phyloP scores from a whole-genome alignment of 1,139 yeast species.

The Kazachstania sp. region DNA sequence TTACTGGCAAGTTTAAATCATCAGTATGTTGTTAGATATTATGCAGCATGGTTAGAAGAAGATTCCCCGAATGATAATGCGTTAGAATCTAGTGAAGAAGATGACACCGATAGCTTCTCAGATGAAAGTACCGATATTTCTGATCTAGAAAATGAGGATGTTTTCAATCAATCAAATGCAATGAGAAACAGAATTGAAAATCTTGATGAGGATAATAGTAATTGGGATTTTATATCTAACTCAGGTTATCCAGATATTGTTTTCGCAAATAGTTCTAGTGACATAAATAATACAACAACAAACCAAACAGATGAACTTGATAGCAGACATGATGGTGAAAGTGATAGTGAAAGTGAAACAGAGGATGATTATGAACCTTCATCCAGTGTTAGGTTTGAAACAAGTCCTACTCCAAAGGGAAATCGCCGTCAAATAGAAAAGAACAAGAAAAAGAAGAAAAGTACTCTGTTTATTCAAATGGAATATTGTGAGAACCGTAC shows the following conservation, averaged over 20 bases:
- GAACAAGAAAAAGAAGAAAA: conserved; percentile 27
- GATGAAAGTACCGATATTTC: conserved; percentile 7
- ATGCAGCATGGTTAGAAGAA: conserved; percentile 96
- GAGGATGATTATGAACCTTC: conserved; percentile 5
- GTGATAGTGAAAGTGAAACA: background rate
- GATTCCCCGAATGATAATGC: conserved; percentile 43
- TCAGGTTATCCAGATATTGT: conserved; percentile 53
- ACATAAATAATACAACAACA: conserved; percentile 11
- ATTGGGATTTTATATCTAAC: conserved; percentile 56
- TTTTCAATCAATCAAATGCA: conserved; percentile 23
- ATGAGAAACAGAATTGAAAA: conserved; percentile 24
- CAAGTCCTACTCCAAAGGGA: background rate
- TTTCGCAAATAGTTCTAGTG: conserved; percentile 43
- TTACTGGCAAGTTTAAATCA: conserved; percentile 86
- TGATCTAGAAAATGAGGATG: conserved; percentile 8
- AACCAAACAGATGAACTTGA: conserved; percentile 3
- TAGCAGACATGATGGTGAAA: background rate
- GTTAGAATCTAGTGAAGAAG: conserved; percentile 25
- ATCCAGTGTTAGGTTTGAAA: background rate
- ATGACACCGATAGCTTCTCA: conserved; percentile 17
- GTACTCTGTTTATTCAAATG: conserved; percentile 82
- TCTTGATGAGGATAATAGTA: conserved; percentile 16
- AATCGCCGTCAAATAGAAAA: background rate
- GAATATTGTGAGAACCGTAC: conserved; percentile 97
- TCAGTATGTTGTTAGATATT: conserved; percentile 90